Conservation (phyloP, 257 asterid genomes). For the Voacanga thouarsii region DNA sequence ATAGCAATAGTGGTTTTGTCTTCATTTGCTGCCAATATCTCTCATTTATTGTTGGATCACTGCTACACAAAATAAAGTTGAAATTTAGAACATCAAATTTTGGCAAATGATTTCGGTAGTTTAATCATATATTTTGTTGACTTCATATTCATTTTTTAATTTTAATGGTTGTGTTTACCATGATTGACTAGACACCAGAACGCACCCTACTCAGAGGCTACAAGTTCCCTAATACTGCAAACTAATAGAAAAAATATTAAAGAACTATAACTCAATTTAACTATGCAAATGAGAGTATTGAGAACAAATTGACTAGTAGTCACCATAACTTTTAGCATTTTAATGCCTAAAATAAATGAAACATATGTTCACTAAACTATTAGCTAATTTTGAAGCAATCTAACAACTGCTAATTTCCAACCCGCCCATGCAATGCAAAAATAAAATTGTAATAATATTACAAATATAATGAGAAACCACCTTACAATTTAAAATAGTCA, state of each 20-base stretch:
- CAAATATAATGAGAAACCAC: not conserved
- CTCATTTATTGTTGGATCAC: conserved; percentile 96
- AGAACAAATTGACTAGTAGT: not conserved
- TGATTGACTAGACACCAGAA: not conserved
- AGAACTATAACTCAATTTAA: conserved; percentile 32
- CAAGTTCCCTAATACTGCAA: not conserved
- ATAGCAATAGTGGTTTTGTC: conserved; percentile 62
- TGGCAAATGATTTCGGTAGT: too few relatives aligned
- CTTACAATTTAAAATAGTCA: not conserved
- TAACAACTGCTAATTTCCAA: not conserved
- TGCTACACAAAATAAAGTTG: conserved; percentile 36
- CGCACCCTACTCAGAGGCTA: conserved; percentile 6
- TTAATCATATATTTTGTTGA: not conserved
- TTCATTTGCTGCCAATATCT: conserved; percentile 64
- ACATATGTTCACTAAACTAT: not conserved
- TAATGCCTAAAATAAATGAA: conserved; percentile 1
- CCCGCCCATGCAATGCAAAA: not conserved
- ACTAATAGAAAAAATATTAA: not conserved
- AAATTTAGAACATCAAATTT: not conserved
- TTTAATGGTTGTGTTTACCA: not conserved
- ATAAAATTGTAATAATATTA: not conserved
- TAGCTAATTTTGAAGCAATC: not conserved
- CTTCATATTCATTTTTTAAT: not conserved
- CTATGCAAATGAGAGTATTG: conserved; percentile 19
- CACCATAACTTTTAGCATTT: conserved; percentile 1